Evolutionary conservation across 2,329 filamentous ascomycete species (phyloP), one percentile per base, ranked within the genome.

Genomic region (Diaporthe longicolla): DNA sequence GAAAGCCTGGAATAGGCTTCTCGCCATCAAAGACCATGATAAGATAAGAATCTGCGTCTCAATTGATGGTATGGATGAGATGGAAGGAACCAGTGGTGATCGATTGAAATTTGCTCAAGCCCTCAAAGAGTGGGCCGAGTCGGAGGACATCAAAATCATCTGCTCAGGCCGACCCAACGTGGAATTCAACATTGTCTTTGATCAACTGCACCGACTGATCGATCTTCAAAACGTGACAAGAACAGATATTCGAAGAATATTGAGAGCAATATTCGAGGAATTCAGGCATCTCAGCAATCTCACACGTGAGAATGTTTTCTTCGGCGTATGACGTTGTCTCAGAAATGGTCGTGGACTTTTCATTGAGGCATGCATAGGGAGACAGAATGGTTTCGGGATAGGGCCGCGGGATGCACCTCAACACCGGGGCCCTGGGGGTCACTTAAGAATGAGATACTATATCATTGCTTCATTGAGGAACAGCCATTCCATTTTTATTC

Each of bases 71-170:
- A 15, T 61, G 13, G 35, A 61, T 11, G 57, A 61, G 3, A 10
- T 61, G 8, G 57, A 43, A 43, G 35, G 57, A 26, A 19, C 17
- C n/a, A 43, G 57, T 19, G 3, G 13, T 10, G 57, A 26, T 26
- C 35, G 57, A 0, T n/a, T 58, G 0, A n/a, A 37, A 3, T 58
- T 58, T n/a, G n/a, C 37, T 61, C 57, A 9, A 19, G 10, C 5
- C 5, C 8, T 61, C 3, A 26, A 9, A 2, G 15, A 43, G 4
- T 61, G 57, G 35, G 37, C 57, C 11, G 5, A 43, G 15, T 61
- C 57, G 4, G 57, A 43, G 1, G 37, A 61, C n/a, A 19, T 61
- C 57, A 61, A 61, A n/a, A 24, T 61, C 57, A 61, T 61, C 13
- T 43, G 35, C 37, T 61, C 57, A 0, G 57, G 35, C 8, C 35